A percentile compares a stretch with the other conserved stretches of the same genome.
Evolutionary conservation across 2,329 filamentous ascomycete species (phyloP).

Genomic region (Fusarium graminum): DNA sequence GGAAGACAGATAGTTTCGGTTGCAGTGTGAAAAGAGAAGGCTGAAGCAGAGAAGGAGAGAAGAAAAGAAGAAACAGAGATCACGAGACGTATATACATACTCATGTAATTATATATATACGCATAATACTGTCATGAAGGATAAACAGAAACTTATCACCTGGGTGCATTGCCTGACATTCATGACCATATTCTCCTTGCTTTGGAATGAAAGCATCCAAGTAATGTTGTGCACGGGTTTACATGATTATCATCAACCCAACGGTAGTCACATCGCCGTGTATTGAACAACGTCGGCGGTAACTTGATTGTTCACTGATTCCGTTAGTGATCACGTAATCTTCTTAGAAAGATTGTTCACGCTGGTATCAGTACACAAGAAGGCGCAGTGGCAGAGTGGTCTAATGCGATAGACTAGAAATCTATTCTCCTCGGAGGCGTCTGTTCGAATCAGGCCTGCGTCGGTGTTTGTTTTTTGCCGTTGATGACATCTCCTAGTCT

Average conservation of each 20-base stretch:
- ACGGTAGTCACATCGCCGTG: neutral
- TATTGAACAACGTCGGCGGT: too few relatives aligned
- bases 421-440: conserved; percentile 40
- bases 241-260: neutral
- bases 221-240: neutral
- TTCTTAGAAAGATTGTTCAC: too few relatives aligned
- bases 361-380: too few relatives aligned
- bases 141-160: conserved; percentile 32
- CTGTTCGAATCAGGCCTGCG: conserved; percentile 41
- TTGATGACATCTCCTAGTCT: neutral
- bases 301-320: too few relatives aligned
- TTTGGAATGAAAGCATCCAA: neutral
- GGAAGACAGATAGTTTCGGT: neutral
- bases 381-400: conserved; percentile 41
- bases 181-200: neutral
- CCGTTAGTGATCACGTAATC: too few relatives aligned
- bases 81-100: conserved; percentile 35
- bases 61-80: conserved; percentile 1
- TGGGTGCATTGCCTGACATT: neutral
- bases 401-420: conserved; percentile 42
- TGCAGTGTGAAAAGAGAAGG: conserved; percentile 17
- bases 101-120: conserved; percentile 43
- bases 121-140: conserved; percentile 38
- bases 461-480: conserved; percentile 21
- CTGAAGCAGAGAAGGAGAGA: neutral